These are phyloP conservation scores for Astrothelium macrocarpum DNA, from an alignment of 495 filamentous ascomycete genomes.

Conservation along the genomic window DNA sequence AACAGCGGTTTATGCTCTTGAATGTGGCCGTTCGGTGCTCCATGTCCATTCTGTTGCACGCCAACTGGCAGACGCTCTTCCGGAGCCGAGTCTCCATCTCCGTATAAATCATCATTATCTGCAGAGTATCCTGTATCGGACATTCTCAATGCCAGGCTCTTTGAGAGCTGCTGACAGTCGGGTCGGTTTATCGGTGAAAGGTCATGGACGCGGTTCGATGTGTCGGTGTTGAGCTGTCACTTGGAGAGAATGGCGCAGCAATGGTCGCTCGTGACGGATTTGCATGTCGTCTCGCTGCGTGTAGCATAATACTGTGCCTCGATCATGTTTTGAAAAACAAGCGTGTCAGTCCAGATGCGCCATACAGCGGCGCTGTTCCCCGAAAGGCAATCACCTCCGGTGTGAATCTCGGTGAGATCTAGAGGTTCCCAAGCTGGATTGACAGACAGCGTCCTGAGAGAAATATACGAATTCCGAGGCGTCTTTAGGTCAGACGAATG, in stretches of 20 bases:
- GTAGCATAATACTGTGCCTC: background rate
- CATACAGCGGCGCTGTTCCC: background rate
- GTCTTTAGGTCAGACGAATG: background rate
- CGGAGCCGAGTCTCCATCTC: background rate
- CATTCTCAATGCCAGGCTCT: background rate
- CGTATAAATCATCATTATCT: background rate
- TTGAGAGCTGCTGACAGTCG: background rate
- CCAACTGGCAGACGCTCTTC: background rate
- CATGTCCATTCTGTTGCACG: background rate
- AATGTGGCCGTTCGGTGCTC: background rate
- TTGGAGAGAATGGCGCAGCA: background rate
- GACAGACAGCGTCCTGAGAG: no score
- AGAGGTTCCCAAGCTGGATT: no score
- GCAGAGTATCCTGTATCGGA: slow-evolving; percentile 1
- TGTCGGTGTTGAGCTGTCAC: background rate
- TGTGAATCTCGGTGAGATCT: background rate
- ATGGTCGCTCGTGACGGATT: background rate
- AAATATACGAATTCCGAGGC: no score
- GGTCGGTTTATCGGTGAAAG: background rate
- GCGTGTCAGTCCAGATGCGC: background rate
- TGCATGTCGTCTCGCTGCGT: background rate
- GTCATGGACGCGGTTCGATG: background rate
- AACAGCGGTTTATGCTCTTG: background rate
- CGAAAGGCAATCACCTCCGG: background rate
- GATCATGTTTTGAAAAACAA: background rate